Percentiles rank a stretch among this genome's conserved stretches.
These are phyloP conservation scores for Boletellus sp. DNA, from an alignment of 1,284 basidiomycete genomes.

Conservation along the genomic window DNA sequence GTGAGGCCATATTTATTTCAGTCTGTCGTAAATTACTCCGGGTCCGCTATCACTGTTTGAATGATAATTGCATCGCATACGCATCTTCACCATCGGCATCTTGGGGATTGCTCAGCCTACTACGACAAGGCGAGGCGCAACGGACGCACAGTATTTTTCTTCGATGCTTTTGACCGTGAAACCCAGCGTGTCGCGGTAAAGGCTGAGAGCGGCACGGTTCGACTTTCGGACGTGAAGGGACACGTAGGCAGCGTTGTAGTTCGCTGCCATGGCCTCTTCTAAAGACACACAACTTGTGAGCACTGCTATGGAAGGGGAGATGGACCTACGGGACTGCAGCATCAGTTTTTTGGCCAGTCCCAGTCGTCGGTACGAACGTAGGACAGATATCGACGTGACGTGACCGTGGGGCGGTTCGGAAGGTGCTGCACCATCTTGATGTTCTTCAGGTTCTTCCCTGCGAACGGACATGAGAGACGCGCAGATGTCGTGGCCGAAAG, in stretches of 20 bases:
- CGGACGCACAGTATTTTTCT: conserved; percentile 78
- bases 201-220: conserved; percentile 82
- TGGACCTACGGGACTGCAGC: conserved; percentile 84
- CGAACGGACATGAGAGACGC: conserved; percentile 7
- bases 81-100: conserved; percentile 94
- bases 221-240: conserved; percentile 91
- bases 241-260: conserved; percentile 84
- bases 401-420: conserved; percentile 76
- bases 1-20: conserved; percentile 6
- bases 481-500: not conserved
- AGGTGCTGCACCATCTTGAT: conserved; percentile 20
- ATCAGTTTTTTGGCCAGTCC: conserved; percentile 93
- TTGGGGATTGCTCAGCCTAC: conserved; percentile 30
- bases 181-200: conserved; percentile 88
- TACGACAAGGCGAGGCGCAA: not conserved
- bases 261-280: conserved; percentile 90
- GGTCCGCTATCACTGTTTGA: conserved; percentile 37
- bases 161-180: conserved; percentile 86
- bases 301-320: not conserved
- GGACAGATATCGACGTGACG: conserved; percentile 94
- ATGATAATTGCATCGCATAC: conserved; percentile 77
- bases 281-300: conserved; percentile 5
- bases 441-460: conserved; percentile 45
- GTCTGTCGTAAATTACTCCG: conserved; percentile 2
- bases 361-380: conserved; percentile 83